phyloP scores from a whole-genome alignment of 2,329 filamentous ascomycete species.

The Penicillium occitanis region DNA sequence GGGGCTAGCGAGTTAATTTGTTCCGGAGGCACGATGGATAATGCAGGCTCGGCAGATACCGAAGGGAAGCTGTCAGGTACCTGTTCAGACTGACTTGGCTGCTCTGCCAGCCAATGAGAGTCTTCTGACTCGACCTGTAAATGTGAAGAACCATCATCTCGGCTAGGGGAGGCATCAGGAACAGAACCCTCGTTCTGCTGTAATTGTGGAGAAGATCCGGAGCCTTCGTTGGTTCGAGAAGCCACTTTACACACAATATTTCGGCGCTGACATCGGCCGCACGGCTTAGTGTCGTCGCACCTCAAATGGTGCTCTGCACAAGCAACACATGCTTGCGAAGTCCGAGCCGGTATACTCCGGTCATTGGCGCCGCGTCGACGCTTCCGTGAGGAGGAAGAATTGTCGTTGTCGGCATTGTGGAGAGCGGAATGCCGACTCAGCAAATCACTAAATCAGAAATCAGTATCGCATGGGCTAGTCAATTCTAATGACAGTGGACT shows the following conservation, averaged over 20 bases:
- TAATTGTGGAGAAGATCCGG: background rate
- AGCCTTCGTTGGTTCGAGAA: background rate
- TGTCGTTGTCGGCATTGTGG: slow-evolving; percentile 8
- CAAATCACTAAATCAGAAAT: slow-evolving; percentile 26
- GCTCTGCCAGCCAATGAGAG: background rate
- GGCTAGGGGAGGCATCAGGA: background rate
- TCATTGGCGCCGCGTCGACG: slow-evolving; percentile 16
- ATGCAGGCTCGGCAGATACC: background rate
- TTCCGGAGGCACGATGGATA: background rate
- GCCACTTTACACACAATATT: slow-evolving; percentile 23
- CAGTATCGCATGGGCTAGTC: background rate
- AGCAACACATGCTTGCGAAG: slow-evolving; percentile 30
- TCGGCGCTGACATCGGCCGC: slow-evolving; percentile 30
- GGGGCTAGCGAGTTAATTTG: background rate
- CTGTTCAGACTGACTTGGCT: background rate
- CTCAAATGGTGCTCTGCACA: slow-evolving; percentile 35
- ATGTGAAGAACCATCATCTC: background rate
- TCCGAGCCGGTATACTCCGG: slow-evolving; percentile 21
- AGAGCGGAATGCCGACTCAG: slow-evolving; percentile 17
- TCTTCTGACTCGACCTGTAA: background rate
- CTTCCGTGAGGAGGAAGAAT: slow-evolving; percentile 28
- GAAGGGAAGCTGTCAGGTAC: background rate
- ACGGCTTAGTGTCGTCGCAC: slow-evolving; percentile 35
- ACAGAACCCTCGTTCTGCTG: background rate
- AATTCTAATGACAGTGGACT: slow-evolving; percentile 1